phyloP scores from a whole-genome alignment of 306 rosid species.

The Dalbergia oliveri region DNA sequence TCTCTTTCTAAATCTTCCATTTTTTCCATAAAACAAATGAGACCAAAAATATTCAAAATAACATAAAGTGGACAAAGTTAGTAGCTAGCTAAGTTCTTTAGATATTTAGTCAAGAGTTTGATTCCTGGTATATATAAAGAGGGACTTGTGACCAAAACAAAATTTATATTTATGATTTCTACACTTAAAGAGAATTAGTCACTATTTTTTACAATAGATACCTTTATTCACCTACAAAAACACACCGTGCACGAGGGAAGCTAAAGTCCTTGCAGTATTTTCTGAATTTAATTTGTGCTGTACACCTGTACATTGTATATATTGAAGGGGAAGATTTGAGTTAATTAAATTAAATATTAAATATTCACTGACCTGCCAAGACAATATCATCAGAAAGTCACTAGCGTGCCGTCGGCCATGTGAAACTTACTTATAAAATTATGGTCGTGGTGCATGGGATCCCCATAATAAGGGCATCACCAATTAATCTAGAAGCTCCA shows the following conservation, averaged over 20 bases:
- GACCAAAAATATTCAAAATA: not conserved
- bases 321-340: not conserved
- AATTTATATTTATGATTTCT: too few species aligned
- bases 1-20: not conserved
- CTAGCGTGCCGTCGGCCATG: not conserved
- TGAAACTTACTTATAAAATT: conserved; percentile 42
- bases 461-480: conserved; percentile 46
- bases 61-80: not conserved
- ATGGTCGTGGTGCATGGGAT: conserved; percentile 33
- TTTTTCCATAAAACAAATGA: not conserved
- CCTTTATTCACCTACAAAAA: too few species aligned
- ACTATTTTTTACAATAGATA: too few species aligned
- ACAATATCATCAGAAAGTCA: conserved; percentile 11
- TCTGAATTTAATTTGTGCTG: too few species aligned
- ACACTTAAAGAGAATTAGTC: too few species aligned
- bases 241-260: too few species aligned
- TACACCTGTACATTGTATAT: not conserved
- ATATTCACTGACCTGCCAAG: not conserved
- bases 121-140: too few species aligned
- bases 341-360: too few species aligned
- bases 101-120: too few species aligned
- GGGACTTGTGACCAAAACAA: too few species aligned
- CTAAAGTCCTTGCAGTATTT: too few species aligned
- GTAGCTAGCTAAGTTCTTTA: too few species aligned
- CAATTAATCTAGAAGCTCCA: conserved; percentile 17